Evolutionary conservation across 345 rosid species (phyloP).

Genomic region (Salix dunnii): DNA sequence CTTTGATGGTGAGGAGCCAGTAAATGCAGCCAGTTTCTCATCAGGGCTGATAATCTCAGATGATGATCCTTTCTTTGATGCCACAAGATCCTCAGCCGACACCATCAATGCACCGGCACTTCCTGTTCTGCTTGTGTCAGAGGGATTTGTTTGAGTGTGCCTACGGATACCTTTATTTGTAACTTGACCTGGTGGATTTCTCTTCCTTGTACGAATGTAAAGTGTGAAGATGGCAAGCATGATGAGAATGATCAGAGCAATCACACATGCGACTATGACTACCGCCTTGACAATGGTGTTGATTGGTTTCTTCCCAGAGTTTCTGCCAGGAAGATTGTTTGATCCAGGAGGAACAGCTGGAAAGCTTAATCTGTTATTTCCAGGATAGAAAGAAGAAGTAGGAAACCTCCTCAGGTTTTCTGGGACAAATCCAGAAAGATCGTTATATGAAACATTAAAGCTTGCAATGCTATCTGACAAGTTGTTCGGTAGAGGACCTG

Average conservation of each 20-base stretch:
- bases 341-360: constrained; percentile 54
- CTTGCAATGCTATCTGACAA: constrained; percentile 52
- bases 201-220: constrained; percentile 56
- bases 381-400: constrained; percentile 77
- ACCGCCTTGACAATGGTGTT: constrained; percentile 58
- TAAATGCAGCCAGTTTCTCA: constrained; percentile 57
- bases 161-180: constrained; percentile 45
- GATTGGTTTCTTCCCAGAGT: constrained; percentile 49
- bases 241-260: constrained; percentile 62
- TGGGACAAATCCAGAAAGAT: constrained; percentile 87
- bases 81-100: constrained; percentile 79
- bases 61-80: constrained; percentile 76
- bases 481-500: constrained; percentile 74
- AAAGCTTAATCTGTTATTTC: constrained; percentile 55
- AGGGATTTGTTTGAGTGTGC: constrained; percentile 46
- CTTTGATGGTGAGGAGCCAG: constrained; percentile 90
- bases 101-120: constrained; percentile 66
- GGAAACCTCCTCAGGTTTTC: constrained; percentile 76
- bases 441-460: constrained; percentile 78
- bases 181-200: constrained; percentile 42
- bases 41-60: constrained; percentile 76
- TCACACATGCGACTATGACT: constrained; percentile 65
- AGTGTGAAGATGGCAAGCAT: constrained; percentile 68
- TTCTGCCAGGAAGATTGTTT: constrained; percentile 31
- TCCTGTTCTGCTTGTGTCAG: constrained; percentile 40